Base-by-base conservation (phyloP, 2,329 filamentous ascomycete genomes). In the Talaromyces sp. region DNA sequence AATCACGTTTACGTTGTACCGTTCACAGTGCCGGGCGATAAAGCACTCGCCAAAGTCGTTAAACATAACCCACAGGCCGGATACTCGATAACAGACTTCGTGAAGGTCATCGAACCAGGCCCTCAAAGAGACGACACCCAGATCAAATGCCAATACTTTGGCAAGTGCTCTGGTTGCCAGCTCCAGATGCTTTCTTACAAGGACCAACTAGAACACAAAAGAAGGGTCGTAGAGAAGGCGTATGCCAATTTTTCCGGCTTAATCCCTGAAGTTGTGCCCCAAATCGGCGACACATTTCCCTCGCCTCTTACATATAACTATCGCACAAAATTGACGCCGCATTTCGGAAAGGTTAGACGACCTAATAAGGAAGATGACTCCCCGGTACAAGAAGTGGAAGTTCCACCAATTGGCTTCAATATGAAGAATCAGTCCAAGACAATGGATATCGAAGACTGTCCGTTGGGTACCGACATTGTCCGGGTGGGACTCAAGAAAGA, bases 401-500 rank as follows among this genome's bases (percentile, higher is more conserved):
- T 90, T 3, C 95, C 95, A 0, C 85, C 90, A 2, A 92, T 98
- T 70, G 95, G 95, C 9, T 99, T 96, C 80, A 95, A 92, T 84
- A 84, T 85, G 68, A 98, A 97, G 78, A 91, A 91, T n/a, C 86
- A 86, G 57, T 85, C 89, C 64, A 84, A 84, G 67, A 93, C 93
- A 3, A 82, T 99, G 68, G 95, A 99, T 74, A 98, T 99, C 68
- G 95, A 99, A 77, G 93, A 98, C 75, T 99, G 95, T 71, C 95
- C 95, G 6, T 96, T 99, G 67, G 95, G 91, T 60, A 99, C 95
- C 1, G 88, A 91, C 35, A 90, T 91, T 43, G 90, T 99, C 17
- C 86, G 92, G 31, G 83, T 86, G 69, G 95, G 94, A 31, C 88
- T 97, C 82, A 87, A 85, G 70, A 84, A 85, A 8, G 94, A 97